phyloP scores from a whole-genome alignment of 1,284 basidiomycete species.

The Pseudozyma pruni region DNA sequence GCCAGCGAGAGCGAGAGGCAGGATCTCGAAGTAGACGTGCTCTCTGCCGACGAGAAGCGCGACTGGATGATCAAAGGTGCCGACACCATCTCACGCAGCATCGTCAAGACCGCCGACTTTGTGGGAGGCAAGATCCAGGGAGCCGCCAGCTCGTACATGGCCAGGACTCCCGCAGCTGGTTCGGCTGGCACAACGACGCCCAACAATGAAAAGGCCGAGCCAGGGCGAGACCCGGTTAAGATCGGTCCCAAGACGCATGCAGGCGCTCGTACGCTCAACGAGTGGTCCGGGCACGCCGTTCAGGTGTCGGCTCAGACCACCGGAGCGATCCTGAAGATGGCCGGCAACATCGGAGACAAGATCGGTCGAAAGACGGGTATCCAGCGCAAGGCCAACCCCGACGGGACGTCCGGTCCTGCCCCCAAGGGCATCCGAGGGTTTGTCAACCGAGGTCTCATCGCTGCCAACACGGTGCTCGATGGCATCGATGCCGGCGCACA shows the following conservation, averaged over 20 bases:
- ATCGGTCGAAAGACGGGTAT: slow-evolving; percentile 66
- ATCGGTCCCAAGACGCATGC: slow-evolving; percentile 32
- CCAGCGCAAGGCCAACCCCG: slow-evolving; percentile 52
- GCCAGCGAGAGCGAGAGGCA: slow-evolving; percentile 21
- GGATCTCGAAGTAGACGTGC: slow-evolving; percentile 34
- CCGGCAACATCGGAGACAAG: slow-evolving; percentile 62
- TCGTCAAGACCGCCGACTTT: slow-evolving; percentile 60
- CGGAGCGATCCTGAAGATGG: slow-evolving; percentile 58
- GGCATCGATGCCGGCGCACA: slow-evolving; percentile 65
- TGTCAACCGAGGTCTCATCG: slow-evolving; percentile 64
- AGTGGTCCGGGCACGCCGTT: slow-evolving; percentile 45
- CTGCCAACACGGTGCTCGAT: slow-evolving; percentile 66
- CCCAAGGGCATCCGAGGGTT: slow-evolving; percentile 63
- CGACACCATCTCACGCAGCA: slow-evolving; percentile 57
- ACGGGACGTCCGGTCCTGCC: slow-evolving; percentile 35
- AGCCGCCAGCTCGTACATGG: slow-evolving; percentile 53
- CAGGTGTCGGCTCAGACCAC: slow-evolving; percentile 57
- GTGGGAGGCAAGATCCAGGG: slow-evolving; percentile 51
- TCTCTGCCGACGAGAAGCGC: slow-evolving; percentile 32
- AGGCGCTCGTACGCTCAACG: slow-evolving; percentile 26
- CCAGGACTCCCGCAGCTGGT: slow-evolving; percentile 32
- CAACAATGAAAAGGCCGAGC: slow-evolving; percentile 24
- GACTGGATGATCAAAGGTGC: slow-evolving; percentile 58
- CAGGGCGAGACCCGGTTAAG: slow-evolving; percentile 26
- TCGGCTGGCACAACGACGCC: slow-evolving; percentile 24